Evolutionary conservation across 2,329 filamentous ascomycete species (phyloP), one percentile per base, ranked within the genome.

Genomic region (Aspergillus sergii): DNA sequence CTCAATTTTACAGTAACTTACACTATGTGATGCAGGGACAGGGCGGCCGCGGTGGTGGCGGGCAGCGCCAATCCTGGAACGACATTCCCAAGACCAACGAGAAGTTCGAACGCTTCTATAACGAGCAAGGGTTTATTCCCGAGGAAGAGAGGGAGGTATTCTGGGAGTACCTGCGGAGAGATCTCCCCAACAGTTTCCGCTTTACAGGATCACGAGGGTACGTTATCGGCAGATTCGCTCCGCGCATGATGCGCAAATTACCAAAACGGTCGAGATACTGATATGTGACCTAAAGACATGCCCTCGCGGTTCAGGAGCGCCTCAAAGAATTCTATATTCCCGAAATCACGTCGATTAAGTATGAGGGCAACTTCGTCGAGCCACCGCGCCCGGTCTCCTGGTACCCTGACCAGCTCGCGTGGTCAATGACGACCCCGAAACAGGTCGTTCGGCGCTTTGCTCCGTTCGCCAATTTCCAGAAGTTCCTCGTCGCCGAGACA

Each of bases 391-490:
- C 92, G 1, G 90, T 99, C 61, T 83, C 89, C 36, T 98, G 94
- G 93, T 99, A 97, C 77, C 95, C 95, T 48, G 93, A 98, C 75
- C 88, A 92, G 74, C 88, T 99, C 65, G 95, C 95, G 57, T 99
- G 96, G 91, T 93, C 89, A 79, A 98, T 98, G 93, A 97, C 94
- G 53, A 98, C 94, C 7, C 93, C 95, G 66, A 99, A 98, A 85
- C 94, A 96, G 75, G 90, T 98, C 68, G 87, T 99, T 66, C 91
- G 95, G 72, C 94, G 94, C 76, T 97, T 96, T 78, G 89, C 92
- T 41, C 95, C 95, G 3, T 99, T 99, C 77, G 90, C 93, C 57
- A 91, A 92, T 32, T 98, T 99, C 81, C 95, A 99, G 78, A 96
- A 96, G 77, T 99, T 97, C 83, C 86, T 99, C 57, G 95, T 99